A percentile compares a stretch with the other conserved stretches of the same genome.
Conservation (phyloP, 163 green algal genomes). For the Scenedesmus sp. region DNA sequence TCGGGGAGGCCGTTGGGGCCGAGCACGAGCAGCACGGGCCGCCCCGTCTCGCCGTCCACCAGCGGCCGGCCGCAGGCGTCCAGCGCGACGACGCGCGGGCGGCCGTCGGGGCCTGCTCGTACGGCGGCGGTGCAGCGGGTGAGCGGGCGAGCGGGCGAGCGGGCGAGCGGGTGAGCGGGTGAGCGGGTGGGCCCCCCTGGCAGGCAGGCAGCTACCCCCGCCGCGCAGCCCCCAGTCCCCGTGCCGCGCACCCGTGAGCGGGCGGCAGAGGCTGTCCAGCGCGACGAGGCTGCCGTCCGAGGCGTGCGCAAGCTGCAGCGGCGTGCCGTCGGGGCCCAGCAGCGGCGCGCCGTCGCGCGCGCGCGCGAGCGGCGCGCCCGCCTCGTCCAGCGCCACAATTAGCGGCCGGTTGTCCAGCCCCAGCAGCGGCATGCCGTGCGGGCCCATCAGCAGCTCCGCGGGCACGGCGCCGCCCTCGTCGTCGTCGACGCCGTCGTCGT, state of each 20-base stretch:
- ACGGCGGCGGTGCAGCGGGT: neutral
- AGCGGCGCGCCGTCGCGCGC: neutral
- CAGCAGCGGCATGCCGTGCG: conserved; percentile 11
- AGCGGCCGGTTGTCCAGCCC: conserved; percentile 7
- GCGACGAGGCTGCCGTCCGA: conserved; percentile 24
- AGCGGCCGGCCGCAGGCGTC: neutral
- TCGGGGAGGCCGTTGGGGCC: conserved; percentile 10
- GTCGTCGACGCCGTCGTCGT: neutral
- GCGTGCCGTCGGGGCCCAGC: conserved; percentile 7
- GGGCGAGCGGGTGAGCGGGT: neutral
- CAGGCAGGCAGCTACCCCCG: neutral
- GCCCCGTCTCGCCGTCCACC: neutral
- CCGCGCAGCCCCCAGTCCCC: no score
- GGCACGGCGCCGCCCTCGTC: neutral
- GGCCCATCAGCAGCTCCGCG: conserved; percentile 16
- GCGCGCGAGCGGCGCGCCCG: neutral
- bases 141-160: neutral
- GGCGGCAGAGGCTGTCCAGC: conserved; percentile 1
- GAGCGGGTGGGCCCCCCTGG: neutral
- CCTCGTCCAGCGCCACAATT: conserved; percentile 22
- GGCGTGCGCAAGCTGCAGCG: conserved; percentile 2
- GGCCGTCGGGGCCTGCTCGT: neutral
- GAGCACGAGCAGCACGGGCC: conserved; percentile 5
- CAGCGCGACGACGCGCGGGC: neutral
- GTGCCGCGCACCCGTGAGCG: conserved; percentile 3